Conservation (phyloP, 2,329 filamentous ascomycete species). For the Penicillium sp. region DNA sequence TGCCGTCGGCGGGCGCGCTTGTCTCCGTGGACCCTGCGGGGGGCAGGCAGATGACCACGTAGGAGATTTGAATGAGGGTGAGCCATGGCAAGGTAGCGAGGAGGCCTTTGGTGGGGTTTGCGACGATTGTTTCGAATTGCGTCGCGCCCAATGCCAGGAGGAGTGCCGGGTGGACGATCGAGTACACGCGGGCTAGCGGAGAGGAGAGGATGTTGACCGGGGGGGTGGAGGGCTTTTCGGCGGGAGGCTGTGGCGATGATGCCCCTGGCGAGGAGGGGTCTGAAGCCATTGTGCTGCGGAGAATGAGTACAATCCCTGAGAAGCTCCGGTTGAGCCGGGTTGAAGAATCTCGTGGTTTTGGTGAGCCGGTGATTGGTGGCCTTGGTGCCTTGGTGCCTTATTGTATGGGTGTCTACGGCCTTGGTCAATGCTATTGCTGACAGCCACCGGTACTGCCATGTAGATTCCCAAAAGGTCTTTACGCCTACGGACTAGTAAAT, state of each 20-base stretch:
- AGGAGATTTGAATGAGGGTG: slow-evolving; percentile 63
- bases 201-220: slow-evolving; percentile 53
- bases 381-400: slow-evolving; percentile 10
- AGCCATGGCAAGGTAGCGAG: slow-evolving; percentile 63
- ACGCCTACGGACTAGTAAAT: too few relatives aligned
- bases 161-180: slow-evolving; percentile 68
- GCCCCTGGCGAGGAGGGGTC: slow-evolving; percentile 7
- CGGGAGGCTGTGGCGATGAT: slow-evolving; percentile 13
- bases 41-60: slow-evolving; percentile 62
- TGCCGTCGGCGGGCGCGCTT: slow-evolving; percentile 5
- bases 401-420: background rate
- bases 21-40: slow-evolving; percentile 44
- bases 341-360: background rate
- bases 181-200: slow-evolving; percentile 56
- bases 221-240: slow-evolving; percentile 32
- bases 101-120: slow-evolving; percentile 68
- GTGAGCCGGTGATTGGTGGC: slow-evolving; percentile 11
- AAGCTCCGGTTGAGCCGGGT: slow-evolving; percentile 19
- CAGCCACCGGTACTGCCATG: background rate
- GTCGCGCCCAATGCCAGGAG: slow-evolving; percentile 65
- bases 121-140: slow-evolving; percentile 68
- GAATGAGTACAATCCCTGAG: background rate
- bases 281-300: slow-evolving; percentile 19
- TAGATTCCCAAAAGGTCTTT: too few relatives aligned
- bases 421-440: background rate